Conservation (phyloP, 495 filamentous ascomycete genomes). For the Rhypophila decipiens region DNA sequence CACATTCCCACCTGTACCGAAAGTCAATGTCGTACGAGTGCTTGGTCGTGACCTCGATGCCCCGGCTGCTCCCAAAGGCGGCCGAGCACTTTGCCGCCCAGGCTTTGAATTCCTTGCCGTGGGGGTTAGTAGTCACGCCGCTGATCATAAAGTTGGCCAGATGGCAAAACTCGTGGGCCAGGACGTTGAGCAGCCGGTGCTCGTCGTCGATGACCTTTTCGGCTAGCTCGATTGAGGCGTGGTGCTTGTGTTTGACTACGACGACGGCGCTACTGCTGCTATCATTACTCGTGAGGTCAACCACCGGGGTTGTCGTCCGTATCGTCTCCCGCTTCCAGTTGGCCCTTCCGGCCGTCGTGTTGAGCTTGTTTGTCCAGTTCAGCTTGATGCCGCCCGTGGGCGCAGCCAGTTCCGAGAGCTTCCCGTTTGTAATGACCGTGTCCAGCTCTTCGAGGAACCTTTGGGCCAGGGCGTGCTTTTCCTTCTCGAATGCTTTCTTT, state of each 20-base stretch:
- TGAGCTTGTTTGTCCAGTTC: constrained; percentile 77
- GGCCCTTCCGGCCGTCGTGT: constrained; percentile 81
- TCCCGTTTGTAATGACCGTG: constrained; percentile 52
- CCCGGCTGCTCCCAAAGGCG: constrained; percentile 36
- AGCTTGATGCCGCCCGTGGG: constrained; percentile 72
- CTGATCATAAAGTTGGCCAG: constrained; percentile 80
- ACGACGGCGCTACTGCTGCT: background rate
- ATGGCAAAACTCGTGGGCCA: constrained; percentile 96
- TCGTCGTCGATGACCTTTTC: constrained; percentile 76
- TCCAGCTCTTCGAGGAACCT: constrained; percentile 73
- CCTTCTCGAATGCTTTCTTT: constrained; percentile 60
- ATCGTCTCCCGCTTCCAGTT: constrained; percentile 65
- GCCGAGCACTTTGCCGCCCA: constrained; percentile 45
- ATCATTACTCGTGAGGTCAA: background rate
- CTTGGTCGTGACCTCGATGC: constrained; percentile 73
- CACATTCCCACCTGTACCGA: constrained; percentile 83
- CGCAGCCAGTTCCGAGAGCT: constrained; percentile 52
- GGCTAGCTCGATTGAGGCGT: constrained; percentile 79
- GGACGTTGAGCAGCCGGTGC: constrained; percentile 71
- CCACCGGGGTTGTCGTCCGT: constrained; percentile 15
- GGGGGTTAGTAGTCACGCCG: constrained; percentile 59
- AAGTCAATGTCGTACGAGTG: constrained; percentile 83
- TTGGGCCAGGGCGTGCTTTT: constrained; percentile 60
- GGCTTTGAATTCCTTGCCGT: constrained; percentile 76
- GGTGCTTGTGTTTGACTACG: constrained; percentile 41